phyloP scores from a whole-genome alignment of 1,139 yeast species.

The Saccharomycopsis hybrid region DNA sequence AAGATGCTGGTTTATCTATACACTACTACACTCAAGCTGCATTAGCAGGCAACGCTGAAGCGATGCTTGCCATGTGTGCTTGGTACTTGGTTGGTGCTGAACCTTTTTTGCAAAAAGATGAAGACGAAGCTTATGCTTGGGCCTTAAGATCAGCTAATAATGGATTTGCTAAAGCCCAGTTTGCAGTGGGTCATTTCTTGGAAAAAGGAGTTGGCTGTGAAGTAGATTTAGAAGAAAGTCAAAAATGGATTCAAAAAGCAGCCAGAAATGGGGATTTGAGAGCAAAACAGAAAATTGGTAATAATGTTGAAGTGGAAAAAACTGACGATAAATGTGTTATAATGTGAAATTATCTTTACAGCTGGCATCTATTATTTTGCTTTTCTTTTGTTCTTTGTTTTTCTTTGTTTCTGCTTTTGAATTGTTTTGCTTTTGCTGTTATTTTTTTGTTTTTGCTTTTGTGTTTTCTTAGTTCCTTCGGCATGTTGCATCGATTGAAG shows the following conservation, averaged over 20 bases:
- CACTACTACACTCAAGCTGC: conserved; percentile 94
- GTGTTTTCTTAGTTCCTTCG: too few species aligned
- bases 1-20: conserved; percentile 67
- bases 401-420: too few species aligned
- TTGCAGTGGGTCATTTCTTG: conserved; percentile 74
- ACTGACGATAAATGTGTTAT: conserved; percentile 37
- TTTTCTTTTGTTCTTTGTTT: too few species aligned
- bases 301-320: conserved; percentile 22
- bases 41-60: conserved; percentile 73
- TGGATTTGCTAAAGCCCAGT: conserved; percentile 77
- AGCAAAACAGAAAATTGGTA: conserved; percentile 37
- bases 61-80: conserved; percentile 92
- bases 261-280: conserved; percentile 67
- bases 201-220: conserved; percentile 86
- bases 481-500: too few species aligned
- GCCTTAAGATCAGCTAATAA: conserved; percentile 77
- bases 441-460: too few species aligned
- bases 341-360: too few species aligned
- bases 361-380: too few species aligned
- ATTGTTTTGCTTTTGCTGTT: too few species aligned
- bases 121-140: conserved; percentile 89
- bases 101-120: conserved; percentile 67
- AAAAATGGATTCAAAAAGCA: conserved; percentile 69
- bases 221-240: conserved; percentile 48
- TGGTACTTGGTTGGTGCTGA: conserved; percentile 93